Conservation (phyloP, 345 rosid genomes). For the Alliaria petiolata region DNA sequence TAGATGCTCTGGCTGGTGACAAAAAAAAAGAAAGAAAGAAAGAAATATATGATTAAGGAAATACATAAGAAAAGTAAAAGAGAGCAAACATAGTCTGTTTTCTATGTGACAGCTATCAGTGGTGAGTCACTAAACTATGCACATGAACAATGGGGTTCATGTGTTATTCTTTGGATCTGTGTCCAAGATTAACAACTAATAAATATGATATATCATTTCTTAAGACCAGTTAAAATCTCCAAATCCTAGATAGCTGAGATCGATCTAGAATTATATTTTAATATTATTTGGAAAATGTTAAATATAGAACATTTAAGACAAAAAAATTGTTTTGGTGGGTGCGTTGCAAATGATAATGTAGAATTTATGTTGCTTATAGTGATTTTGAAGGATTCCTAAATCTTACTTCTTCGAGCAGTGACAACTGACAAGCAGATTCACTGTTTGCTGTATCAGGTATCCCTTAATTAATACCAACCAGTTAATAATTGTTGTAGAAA, state of each 20-base stretch:
- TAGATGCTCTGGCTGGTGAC: constrained; percentile 18
- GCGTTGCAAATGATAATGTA: background rate
- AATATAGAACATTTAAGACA: background rate
- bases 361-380: background rate
- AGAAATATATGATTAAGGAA: background rate
- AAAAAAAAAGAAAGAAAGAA: background rate
- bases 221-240: background rate
- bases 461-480: background rate
- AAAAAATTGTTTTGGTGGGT: background rate
- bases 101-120: constrained; percentile 32
- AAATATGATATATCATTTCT: background rate
- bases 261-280: background rate
- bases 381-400: background rate
- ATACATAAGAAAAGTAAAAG: constrained; percentile 19
- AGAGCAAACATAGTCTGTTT: constrained; percentile 16
- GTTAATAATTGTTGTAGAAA: background rate
- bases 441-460: background rate
- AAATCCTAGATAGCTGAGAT: background rate
- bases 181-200: constrained; percentile 3
- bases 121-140: constrained; percentile 30
- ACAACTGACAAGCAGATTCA: constrained; percentile 7
- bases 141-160: constrained; percentile 35
- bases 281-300: background rate
- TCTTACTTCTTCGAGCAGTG: background rate
- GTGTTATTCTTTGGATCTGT: constrained; percentile 30